Evolutionary conservation across 129 eudicot genomes (phyloP).

Genomic region (Lactuca sativa): DNA sequence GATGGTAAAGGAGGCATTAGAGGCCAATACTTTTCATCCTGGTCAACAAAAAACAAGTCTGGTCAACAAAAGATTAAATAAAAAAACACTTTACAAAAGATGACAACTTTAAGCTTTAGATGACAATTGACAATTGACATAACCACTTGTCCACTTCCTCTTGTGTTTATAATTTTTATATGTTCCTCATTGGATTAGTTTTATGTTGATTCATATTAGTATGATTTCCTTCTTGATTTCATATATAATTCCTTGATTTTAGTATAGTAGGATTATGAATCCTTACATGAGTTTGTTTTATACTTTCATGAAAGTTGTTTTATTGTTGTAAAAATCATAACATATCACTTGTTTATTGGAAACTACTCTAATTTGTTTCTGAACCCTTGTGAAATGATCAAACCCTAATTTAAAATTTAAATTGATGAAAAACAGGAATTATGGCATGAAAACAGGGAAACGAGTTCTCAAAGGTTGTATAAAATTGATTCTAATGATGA

Average conservation of each 20-base stretch:
- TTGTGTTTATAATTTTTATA: no score
- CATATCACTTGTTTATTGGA: neutral
- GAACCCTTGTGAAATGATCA: no score
- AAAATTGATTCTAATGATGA: neutral
- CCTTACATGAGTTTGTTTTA: neutral
- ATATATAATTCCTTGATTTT: neutral
- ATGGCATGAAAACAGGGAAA: neutral
- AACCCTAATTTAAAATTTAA: no score
- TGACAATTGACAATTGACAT: neutral
- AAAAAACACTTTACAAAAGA: neutral
- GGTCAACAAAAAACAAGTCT: slow-evolving; percentile 21
- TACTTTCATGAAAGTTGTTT: no score
- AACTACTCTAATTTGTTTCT: neutral
- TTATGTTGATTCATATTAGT: neutral
- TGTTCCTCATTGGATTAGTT: neutral
- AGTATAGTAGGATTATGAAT: neutral
- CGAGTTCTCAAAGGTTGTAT: neutral
- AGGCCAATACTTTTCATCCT: slow-evolving; percentile 92
- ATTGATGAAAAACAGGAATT: neutral
- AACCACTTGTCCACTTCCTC: no score
- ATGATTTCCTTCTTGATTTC: no score
- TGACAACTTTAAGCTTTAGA: neutral
- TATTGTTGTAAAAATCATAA: neutral
- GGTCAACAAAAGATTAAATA: neutral
- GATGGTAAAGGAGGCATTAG: slow-evolving; percentile 98